Evolutionary conservation across 208 protist species (phyloP), one percentile per base, ranked within the genome.

Genomic region (Leishmania aethiopica): DNA sequence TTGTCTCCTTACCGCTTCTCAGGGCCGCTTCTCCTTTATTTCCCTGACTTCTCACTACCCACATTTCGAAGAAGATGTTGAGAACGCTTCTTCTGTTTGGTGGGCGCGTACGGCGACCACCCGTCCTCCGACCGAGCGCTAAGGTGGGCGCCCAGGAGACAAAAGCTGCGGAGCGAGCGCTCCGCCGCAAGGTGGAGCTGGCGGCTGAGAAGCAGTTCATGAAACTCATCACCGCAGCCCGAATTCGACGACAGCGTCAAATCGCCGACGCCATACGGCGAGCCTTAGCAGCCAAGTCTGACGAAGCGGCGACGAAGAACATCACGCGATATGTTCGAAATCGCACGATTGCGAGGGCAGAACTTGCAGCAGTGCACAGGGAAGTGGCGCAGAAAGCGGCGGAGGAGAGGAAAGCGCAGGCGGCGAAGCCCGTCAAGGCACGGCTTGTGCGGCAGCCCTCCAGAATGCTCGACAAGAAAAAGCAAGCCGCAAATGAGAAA

Each of bases 271-370:
- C 78, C 13, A 67, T 67, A 62, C 40, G 35, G 55, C 35, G 15
- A 40, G 78, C 69, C 40, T 11, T 40, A 57, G 19, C 37, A 17
- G 28, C 64, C 25, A 37, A 55, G 67, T 32, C 45, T 5, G 32
- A 15, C 2, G 8, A 62, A 8, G 53, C n/a, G 35, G 66, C 40
- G 3, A 51, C 28, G 7, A 76, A 71, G 40, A 75, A 72, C 32
- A 32, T 75, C 75, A 64, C 51, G 1, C 78, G 55, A 35, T 86
- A 86, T 67, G 81, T 75, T 35, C 72, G 53, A 40, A 79, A 85
- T 70, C 77, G 77, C 25, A 19, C 28, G 8, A 76, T 53, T 22
- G 83, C 83, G 7, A 40, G 15, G 17, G 84, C 75, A 60, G 78
- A 89, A n/a, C 62, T 81, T 47, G 72, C 59, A 35, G 77, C 75